These are phyloP conservation scores for Torulaspora globosa DNA, from an alignment of 1,139 yeast genomes.

Conservation along the genomic window DNA sequence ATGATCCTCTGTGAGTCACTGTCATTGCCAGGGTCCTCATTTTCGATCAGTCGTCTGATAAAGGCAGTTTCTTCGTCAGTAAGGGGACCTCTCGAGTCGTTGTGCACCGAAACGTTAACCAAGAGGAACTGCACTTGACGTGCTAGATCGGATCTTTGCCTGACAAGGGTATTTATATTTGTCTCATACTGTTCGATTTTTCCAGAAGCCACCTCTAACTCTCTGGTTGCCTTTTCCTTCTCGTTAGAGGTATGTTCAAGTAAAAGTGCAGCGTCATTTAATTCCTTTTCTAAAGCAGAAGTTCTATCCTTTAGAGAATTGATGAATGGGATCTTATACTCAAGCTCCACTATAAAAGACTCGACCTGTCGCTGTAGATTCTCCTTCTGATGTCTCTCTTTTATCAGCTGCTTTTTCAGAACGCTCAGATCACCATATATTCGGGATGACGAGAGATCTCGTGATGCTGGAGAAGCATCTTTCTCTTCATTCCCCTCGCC, in stretches of 20 bases:
- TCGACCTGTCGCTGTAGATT: slow-evolving; percentile 68
- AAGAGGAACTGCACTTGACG: slow-evolving; percentile 73
- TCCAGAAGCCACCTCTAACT: slow-evolving; percentile 37
- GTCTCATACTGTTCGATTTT: slow-evolving; percentile 39
- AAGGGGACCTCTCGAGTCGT: slow-evolving; percentile 35
- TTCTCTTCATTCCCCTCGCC: slow-evolving; percentile 34
- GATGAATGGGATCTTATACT: slow-evolving; percentile 73
- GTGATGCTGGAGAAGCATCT: slow-evolving; percentile 24
- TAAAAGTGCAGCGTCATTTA: slow-evolving; percentile 47
- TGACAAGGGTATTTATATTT: slow-evolving; percentile 45
- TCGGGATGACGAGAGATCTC: slow-evolving; percentile 30
- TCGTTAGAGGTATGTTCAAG: slow-evolving; percentile 48
- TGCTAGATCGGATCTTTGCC: slow-evolving; percentile 67
- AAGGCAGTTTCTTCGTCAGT: slow-evolving; percentile 47
- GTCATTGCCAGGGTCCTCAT: slow-evolving; percentile 28
- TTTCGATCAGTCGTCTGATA: slow-evolving; percentile 36
- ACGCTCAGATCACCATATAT: slow-evolving; percentile 63
- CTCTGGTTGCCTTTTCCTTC: slow-evolving; percentile 14
- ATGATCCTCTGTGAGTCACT: slow-evolving; percentile 70
- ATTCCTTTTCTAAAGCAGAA: slow-evolving; percentile 45
- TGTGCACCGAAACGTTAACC: slow-evolving; percentile 61
- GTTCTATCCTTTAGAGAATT: slow-evolving; percentile 61
- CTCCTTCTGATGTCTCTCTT: slow-evolving; percentile 69
- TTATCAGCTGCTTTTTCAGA: slow-evolving; percentile 61
- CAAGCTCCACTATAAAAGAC: slow-evolving; percentile 69